These are phyloP conservation scores for Mycena galericulata DNA, from an alignment of 768 basidiomycete species.

Conservation along the genomic window DNA sequence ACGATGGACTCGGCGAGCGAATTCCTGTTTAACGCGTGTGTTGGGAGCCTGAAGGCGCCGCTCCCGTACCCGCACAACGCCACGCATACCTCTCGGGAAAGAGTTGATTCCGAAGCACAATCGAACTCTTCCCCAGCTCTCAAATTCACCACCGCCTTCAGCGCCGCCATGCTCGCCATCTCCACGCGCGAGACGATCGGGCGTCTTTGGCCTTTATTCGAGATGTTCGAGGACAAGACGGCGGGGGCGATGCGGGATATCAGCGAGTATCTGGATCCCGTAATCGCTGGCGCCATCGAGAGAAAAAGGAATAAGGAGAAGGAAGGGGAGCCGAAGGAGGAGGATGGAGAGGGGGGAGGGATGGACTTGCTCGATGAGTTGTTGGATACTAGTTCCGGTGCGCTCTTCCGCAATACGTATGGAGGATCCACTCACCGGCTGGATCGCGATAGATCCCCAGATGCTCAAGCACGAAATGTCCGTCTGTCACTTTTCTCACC, in stretches of 20 bases:
- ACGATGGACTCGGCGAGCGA: conserved; percentile 76
- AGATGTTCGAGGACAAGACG: conserved; percentile 64
- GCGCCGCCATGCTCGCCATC: conserved; percentile 57
- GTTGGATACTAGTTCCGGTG: conserved; percentile 65
- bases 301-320: conserved; percentile 50
- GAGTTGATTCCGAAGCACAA: too few relatives aligned
- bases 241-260: conserved; percentile 59
- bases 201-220: conserved; percentile 61
- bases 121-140: too few relatives aligned
- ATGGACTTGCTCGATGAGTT: conserved; percentile 63
- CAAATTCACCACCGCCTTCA: conserved; percentile 62
- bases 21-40: conserved; percentile 71
- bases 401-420: too few relatives aligned
- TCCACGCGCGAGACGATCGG: conserved; percentile 57
- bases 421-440: too few relatives aligned
- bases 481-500: conserved; percentile 21
- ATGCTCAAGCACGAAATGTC: conserved; percentile 59
- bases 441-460: conserved; percentile 52
- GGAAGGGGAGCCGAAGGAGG: conserved; percentile 39
- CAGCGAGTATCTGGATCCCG: conserved; percentile 63
- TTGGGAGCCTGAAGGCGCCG: conserved; percentile 61
- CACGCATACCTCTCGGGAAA: too few relatives aligned
- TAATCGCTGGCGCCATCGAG: conserved; percentile 61
- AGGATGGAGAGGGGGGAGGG: conserved; percentile 46
- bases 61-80: conserved; percentile 64